phyloP scores from a whole-genome alignment of 2,329 filamentous ascomycete species.

The Trichoderma citrinoviride region DNA sequence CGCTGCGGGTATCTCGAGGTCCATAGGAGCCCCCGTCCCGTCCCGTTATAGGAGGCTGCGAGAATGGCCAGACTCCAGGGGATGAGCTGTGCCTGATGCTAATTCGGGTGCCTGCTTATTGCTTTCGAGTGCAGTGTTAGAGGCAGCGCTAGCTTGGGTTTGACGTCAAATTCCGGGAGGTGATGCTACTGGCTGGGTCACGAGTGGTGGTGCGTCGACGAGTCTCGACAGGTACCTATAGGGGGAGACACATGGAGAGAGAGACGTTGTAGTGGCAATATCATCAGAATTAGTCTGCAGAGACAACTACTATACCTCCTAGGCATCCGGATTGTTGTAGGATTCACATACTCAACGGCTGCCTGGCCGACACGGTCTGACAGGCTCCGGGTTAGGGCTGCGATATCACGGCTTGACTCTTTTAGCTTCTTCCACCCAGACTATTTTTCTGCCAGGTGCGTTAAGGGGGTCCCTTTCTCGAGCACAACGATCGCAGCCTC shows the following conservation, averaged over 20 bases:
- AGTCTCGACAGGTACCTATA: neutral
- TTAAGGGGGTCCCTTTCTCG: conserved; percentile 16
- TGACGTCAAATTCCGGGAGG: neutral
- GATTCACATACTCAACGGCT: neutral
- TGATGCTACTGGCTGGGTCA: neutral
- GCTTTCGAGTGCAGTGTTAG: neutral
- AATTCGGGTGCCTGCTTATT: conserved; percentile 16
- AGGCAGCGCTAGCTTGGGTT: neutral
- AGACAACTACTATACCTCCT: neutral
- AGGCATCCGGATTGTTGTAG: neutral
- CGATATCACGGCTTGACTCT: neutral
- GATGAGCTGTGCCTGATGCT: neutral
- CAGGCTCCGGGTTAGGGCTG: neutral
- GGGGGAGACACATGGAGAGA: neutral
- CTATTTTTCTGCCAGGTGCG: neutral
- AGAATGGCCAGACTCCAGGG: neutral
- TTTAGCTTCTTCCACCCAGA: neutral
- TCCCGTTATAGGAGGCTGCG: conserved; percentile 1
- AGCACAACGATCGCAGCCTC: neutral
- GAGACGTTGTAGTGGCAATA: neutral
- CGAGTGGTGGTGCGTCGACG: neutral
- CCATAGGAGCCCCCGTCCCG: neutral
- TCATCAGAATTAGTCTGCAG: neutral
- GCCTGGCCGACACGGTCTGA: neutral
- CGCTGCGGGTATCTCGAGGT: neutral